These are phyloP conservation scores for Asterella californica DNA, from an alignment of 225 moss, liverwort and hornwort species.

Conservation along the genomic window DNA sequence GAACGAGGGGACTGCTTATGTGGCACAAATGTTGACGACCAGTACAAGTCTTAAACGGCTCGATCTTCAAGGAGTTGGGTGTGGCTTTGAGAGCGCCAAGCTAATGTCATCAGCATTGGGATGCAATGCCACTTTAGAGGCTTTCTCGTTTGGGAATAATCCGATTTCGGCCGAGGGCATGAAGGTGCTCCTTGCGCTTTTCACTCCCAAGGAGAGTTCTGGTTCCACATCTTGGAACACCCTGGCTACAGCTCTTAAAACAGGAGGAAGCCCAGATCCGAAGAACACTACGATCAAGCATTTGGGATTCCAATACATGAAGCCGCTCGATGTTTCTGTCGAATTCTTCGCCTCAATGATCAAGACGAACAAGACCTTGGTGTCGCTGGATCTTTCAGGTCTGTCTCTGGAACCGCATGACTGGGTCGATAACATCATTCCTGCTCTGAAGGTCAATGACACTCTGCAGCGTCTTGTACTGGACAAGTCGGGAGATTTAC, in stretches of 20 bases:
- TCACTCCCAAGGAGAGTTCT: slow-evolving; percentile 5
- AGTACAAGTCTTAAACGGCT: slow-evolving; percentile 18
- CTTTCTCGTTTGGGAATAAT: slow-evolving; percentile 20
- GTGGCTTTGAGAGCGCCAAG: slow-evolving; percentile 18
- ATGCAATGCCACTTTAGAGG: slow-evolving; percentile 19
- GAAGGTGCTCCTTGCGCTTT: slow-evolving; percentile 13
- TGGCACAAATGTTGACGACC: slow-evolving; percentile 17
- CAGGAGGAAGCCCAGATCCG: background rate
- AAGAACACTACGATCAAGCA: slow-evolving; percentile 28
- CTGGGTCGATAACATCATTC: slow-evolving; percentile 23
- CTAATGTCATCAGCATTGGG: slow-evolving; percentile 18
- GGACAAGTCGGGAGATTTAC: background rate
- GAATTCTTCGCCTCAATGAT: slow-evolving; percentile 27
- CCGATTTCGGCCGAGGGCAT: slow-evolving; percentile 21
- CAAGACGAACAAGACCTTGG: slow-evolving; percentile 16
- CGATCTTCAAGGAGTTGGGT: slow-evolving; percentile 14
- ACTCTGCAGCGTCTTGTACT: slow-evolving; percentile 1
- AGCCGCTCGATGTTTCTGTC: slow-evolving; percentile 9
- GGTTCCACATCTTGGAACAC: slow-evolving; percentile 7
- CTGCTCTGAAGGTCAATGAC: slow-evolving; percentile 18
- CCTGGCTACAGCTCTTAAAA: background rate
- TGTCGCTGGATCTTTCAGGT: background rate
- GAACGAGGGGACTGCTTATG: slow-evolving; percentile 25
- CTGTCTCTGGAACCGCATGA: background rate
- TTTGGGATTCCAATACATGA: slow-evolving; percentile 18